phyloP scores from a whole-genome alignment of 768 basidiomycete species.

The Mycena rebaudengoi region DNA sequence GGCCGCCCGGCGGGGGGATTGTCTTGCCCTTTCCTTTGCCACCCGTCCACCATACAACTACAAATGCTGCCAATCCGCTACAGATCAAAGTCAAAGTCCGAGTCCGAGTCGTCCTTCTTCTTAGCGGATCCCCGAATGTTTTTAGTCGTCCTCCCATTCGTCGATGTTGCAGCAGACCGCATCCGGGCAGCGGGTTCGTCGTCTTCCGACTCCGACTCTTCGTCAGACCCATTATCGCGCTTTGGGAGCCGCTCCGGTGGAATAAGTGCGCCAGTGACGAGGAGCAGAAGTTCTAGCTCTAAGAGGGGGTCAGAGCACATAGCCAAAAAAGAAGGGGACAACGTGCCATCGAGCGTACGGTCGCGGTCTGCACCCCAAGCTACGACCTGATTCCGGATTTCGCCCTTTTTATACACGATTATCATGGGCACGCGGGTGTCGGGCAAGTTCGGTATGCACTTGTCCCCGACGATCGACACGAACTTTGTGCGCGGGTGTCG shows the following conservation, averaged over 20 bases:
- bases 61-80: too few relatives aligned
- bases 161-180: constrained; percentile 66
- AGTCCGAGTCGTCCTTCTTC: constrained; percentile 63
- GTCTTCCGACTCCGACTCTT: constrained; percentile 44
- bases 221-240: constrained; percentile 35
- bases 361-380: constrained; percentile 87
- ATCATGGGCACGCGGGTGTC: constrained; percentile 92
- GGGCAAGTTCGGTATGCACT: constrained; percentile 96
- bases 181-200: constrained; percentile 55
- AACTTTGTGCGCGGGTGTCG: constrained; percentile 94
- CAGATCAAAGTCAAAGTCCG: constrained; percentile 84
- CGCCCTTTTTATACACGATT: constrained; percentile 92
- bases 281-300: constrained; percentile 78
- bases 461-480: constrained; percentile 92
- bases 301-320: not conserved
- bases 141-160: constrained; percentile 58
- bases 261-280: constrained; percentile 72
- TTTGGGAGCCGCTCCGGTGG: constrained; percentile 55
- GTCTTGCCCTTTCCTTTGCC: constrained; percentile 6
- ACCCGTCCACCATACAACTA: constrained; percentile 53
- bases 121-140: constrained; percentile 58
- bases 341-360: constrained; percentile 77
- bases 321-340: constrained; percentile 11
- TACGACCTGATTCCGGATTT: constrained; percentile 85
- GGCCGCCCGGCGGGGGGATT: constrained; percentile 11